phyloP scores from a whole-genome alignment of 495 filamentous ascomycete genomes.

The Extremus antarcticus region DNA sequence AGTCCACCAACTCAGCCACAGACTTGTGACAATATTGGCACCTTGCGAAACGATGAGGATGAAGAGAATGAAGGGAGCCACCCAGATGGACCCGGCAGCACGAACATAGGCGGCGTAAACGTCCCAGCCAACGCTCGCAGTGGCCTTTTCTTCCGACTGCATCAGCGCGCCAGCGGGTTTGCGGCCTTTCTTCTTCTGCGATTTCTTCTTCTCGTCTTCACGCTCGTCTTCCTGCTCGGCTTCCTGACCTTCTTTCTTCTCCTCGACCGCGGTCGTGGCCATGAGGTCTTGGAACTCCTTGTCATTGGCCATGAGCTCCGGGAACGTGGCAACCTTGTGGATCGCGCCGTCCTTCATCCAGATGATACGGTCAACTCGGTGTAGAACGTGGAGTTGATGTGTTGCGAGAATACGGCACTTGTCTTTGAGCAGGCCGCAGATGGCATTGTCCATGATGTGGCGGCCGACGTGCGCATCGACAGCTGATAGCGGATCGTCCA shows the following conservation, averaged over 20 bases:
- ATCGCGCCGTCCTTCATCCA: conserved; percentile 83
- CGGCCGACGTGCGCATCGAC: conserved; percentile 54
- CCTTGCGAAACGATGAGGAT: conserved; percentile 63
- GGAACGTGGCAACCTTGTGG: conserved; percentile 74
- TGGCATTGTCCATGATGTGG: conserved; percentile 93
- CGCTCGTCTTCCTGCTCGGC: conserved; percentile 34
- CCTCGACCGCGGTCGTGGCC: conserved; percentile 68
- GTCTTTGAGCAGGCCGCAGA: conserved; percentile 76
- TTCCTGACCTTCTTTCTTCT: conserved; percentile 40
- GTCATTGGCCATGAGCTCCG: conserved; percentile 70
- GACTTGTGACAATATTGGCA: conserved; percentile 70
- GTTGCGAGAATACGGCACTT: conserved; percentile 88
- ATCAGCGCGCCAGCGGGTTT: conserved; percentile 60
- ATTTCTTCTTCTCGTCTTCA: conserved; percentile 38
- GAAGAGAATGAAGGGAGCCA: conserved; percentile 51
- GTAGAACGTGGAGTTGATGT: conserved; percentile 86
- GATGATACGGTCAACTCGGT: conserved; percentile 78
- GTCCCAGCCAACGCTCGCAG: conserved; percentile 69
- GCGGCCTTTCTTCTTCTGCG: conserved; percentile 45
- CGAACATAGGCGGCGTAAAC: conserved; percentile 72
- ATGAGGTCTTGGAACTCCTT: conserved; percentile 67
- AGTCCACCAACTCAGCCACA: conserved; percentile 95
- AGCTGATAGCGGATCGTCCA: conserved; percentile 45
- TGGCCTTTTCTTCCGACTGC: conserved; percentile 80
- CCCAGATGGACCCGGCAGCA: conserved; percentile 67